These are phyloP conservation scores for Rhynchospora pubera DNA, from an alignment of 176 grass and related monocot species.

Conservation along the genomic window DNA sequence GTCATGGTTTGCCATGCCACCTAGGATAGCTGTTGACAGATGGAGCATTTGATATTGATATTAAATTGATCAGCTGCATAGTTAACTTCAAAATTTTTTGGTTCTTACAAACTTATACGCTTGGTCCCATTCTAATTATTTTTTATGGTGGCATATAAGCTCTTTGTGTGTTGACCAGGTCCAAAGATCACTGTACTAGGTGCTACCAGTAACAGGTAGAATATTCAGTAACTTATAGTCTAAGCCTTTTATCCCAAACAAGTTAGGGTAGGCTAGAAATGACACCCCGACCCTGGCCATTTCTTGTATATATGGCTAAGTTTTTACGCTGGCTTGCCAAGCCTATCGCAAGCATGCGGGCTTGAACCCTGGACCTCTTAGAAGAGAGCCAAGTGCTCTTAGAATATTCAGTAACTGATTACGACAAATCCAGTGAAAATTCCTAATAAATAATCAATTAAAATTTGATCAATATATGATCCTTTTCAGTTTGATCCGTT, in stretches of 20 bases:
- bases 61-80: neutral
- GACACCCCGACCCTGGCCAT: too few species aligned
- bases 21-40: neutral
- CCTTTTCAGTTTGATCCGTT: too few species aligned
- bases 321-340: too few species aligned
- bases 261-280: too few species aligned
- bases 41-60: neutral
- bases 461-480: too few species aligned
- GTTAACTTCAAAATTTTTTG: too few species aligned
- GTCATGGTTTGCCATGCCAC: neutral
- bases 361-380: too few species aligned
- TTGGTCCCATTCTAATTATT: neutral
- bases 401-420: neutral
- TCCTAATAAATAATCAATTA: neutral
- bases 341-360: too few species aligned
- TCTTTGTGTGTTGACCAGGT: neutral
- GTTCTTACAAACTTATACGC: conserved; percentile 27
- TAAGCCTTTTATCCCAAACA: too few species aligned
- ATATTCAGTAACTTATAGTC: too few species aligned
- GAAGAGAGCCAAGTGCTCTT: too few species aligned
- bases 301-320: too few species aligned
- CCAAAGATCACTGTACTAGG: neutral
- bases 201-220: neutral
- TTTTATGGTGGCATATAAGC: neutral
- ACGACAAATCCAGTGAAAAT: neutral